phyloP scores from a whole-genome alignment of 768 basidiomycete species.

The Termitomyces sp. region DNA sequence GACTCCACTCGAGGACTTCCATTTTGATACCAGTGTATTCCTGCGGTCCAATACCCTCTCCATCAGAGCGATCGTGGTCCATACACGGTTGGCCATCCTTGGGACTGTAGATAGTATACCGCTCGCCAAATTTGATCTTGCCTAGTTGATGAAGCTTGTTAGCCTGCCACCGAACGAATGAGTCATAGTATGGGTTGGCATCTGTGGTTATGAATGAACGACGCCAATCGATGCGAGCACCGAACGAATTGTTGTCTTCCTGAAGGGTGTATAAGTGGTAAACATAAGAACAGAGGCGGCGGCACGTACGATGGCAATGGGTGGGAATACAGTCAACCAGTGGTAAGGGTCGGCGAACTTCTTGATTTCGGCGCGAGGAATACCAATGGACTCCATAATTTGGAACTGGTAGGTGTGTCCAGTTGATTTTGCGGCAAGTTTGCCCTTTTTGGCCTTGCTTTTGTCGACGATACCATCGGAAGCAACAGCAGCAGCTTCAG shows the following conservation, averaged over 20 bases:
- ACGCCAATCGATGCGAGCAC: conserved; percentile 98
- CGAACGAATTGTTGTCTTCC: conserved; percentile 79
- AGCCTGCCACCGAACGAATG: conserved; percentile 97
- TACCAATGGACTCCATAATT: conserved; percentile 93
- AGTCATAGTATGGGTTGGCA: conserved; percentile 95
- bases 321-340: conserved; percentile 95
- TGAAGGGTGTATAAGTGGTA: conserved; percentile 12
- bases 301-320: conserved; percentile 59
- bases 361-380: conserved; percentile 88
- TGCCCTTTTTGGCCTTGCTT: conserved; percentile 93
- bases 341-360: conserved; percentile 93
- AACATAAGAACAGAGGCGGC: not conserved
- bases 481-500: conserved; percentile 33
- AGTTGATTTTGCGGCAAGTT: conserved; percentile 88
- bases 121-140: conserved; percentile 97
- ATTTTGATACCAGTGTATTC: conserved; percentile 96
- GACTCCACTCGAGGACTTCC: conserved; percentile 86
- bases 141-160: conserved; percentile 85
- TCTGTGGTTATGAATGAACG: conserved; percentile 92
- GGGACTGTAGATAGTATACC: conserved; percentile 97
- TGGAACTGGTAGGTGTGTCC: conserved; percentile 98
- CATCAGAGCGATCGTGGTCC: conserved; percentile 97
- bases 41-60: conserved; percentile 92
- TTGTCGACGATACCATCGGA: conserved; percentile 48
- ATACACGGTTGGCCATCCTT: conserved; percentile 99